phyloP scores from a whole-genome alignment of 768 basidiomycete genomes.

The Phlebiopsis gigantea region DNA sequence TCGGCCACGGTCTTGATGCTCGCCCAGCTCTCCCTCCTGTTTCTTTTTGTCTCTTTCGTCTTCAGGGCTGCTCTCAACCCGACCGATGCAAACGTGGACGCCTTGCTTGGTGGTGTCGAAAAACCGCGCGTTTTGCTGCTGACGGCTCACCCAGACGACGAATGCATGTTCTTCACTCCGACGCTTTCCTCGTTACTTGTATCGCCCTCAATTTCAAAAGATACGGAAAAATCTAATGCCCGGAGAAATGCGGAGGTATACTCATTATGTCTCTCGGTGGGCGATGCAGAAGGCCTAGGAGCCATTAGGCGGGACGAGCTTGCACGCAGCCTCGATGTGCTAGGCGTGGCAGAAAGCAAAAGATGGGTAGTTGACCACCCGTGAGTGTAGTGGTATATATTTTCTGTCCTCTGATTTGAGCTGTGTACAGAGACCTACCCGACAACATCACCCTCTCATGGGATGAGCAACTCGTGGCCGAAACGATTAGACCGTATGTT shows the following conservation, averaged over 20 bases:
- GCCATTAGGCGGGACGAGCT: slow-evolving; percentile 54
- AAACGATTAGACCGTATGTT: slow-evolving; percentile 55
- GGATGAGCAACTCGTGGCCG: slow-evolving; percentile 55
- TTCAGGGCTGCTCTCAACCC: not conserved
- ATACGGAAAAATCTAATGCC: not conserved
- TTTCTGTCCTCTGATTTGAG: not conserved
- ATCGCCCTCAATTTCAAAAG: not conserved
- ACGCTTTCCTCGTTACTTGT: slow-evolving; percentile 55
- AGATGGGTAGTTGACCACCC: slow-evolving; percentile 65
- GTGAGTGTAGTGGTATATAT: slow-evolving; percentile 39
- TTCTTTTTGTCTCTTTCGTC: not conserved
- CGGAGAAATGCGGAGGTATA: slow-evolving; percentile 31
- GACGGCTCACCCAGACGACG: slow-evolving; percentile 94
- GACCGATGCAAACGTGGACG: not conserved
- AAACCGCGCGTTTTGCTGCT: slow-evolving; percentile 48
- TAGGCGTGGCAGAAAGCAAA: slow-evolving; percentile 53
- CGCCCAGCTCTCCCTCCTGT: not conserved
- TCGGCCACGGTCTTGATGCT: not conserved
- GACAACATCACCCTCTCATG: slow-evolving; percentile 70
- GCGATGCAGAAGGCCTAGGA: slow-evolving; percentile 79
- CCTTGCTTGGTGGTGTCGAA: not conserved
- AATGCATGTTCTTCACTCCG: slow-evolving; percentile 91
- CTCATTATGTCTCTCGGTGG: slow-evolving; percentile 72
- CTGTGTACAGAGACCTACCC: slow-evolving; percentile 46
- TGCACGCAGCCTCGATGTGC: slow-evolving; percentile 51